Conservation (phyloP, 352 stramenopile species). For the Peronospora tabacina region DNA sequence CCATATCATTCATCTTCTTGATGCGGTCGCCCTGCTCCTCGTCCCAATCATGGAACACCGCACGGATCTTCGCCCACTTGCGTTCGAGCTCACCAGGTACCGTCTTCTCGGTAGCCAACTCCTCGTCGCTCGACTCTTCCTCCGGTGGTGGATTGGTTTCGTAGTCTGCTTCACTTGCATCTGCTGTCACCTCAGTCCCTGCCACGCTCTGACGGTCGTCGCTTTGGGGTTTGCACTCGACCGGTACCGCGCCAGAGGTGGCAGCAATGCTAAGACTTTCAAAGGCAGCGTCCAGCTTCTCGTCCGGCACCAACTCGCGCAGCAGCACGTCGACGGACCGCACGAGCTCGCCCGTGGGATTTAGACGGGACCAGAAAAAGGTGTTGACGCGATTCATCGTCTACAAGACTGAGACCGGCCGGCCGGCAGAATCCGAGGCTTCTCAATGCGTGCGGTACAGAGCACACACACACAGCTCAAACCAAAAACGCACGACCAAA, state of each 20-base stretch:
- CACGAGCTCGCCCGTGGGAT: conserved; percentile 69
- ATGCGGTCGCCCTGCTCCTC: conserved; percentile 59
- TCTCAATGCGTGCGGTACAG: conserved; percentile 16
- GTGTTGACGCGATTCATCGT: conserved; percentile 61
- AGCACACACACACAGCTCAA: conserved; percentile 12
- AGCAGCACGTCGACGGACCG: conserved; percentile 59
- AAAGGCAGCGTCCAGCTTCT: conserved; percentile 47
- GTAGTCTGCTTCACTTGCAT: conserved; percentile 22
- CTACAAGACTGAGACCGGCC: background rate
- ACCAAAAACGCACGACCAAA: background rate
- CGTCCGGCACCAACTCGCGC: conserved; percentile 46
- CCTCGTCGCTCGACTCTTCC: conserved; percentile 55
- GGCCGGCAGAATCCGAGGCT: conserved; percentile 1
- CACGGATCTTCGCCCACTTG: conserved; percentile 65
- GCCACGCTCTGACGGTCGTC: conserved; percentile 17
- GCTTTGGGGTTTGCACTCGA: conserved; percentile 18
- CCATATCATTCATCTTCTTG: conserved; percentile 77
- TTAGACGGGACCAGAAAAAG: conserved; percentile 71
- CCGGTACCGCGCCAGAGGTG: conserved; percentile 11
- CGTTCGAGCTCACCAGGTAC: conserved; percentile 67
- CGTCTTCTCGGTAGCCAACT: conserved; percentile 43
- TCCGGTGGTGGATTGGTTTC: conserved; percentile 28
- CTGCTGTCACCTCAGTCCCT: conserved; percentile 20
- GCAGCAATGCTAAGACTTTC: conserved; percentile 38
- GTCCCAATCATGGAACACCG: conserved; percentile 70